Evolutionary conservation across 2,329 filamentous ascomycete species (phyloP), one percentile per base, ranked within the genome.

Genomic region (Rutstroemia sp.): DNA sequence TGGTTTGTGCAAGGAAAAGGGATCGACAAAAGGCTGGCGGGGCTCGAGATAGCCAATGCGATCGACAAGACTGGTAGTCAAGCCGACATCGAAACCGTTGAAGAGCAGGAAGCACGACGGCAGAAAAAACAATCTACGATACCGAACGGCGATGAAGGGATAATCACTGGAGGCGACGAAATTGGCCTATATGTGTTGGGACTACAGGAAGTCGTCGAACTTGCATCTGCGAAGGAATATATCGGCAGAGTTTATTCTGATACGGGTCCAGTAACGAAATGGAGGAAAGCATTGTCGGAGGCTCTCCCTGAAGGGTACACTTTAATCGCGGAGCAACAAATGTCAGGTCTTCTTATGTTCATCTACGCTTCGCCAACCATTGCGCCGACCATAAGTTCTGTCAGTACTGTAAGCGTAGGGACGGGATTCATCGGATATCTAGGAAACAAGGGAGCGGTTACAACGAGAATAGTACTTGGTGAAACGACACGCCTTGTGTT

Each of bases 391-490:
- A 81, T 97, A 64, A 88, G 84, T 60, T 88, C 89, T 49, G 83
- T 96, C 63, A 95, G 89, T 71, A 91, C 87, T 1, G 84, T 84
- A 4, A 87, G 83, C 57, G 86, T 97, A 7, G 92, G 92, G 0
- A 99, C 94, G 0, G 94, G 94, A 0, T 72, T 97, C 45, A 82
- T 95, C 72, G 92, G 92, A 0, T 96, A 96, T 67, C 86, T 96
- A 75, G 94, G 94, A 9, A 99, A 99, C 71, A 99, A 99, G 70
- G 94, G 94, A 1, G 92, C 89, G 4, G 87, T 96, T 0, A 82
- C 86, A 3, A 87, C 88, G 4, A 82, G 92, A 19, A 75, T 99
- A 4, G 78, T 99, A 0, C 74, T 99, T 0, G 94, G 92, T 2
- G 94, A 96, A 70, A 91, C 91, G 0, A 96, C 94, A 0, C 81